Evolutionary conservation across 345 rosid genomes (phyloP), one percentile per base, ranked within the genome.

Genomic region (Cardamine resedifolia): DNA sequence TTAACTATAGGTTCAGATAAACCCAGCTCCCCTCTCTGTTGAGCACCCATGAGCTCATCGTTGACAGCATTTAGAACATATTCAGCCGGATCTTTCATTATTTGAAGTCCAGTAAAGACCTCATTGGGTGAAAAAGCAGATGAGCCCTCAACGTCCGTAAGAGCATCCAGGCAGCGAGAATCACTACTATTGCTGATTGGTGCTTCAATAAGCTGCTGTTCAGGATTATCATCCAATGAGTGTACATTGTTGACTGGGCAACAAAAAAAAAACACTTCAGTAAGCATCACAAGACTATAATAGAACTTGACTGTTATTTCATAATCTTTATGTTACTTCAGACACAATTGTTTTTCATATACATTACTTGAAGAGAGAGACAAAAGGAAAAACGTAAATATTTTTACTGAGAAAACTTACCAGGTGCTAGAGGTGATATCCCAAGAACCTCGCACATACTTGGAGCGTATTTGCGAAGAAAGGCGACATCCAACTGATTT

Each of bases 391-490:
- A n/a, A 27, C 5, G 10, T 38, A 23, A 66, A 20, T 7, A 15
- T 57, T 56, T 41, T 41, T 21, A 68, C 56, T 41, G 18, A 59
- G 76, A 62, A 70, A 68, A 57, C 74, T 21, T 68, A 86, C 90
- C 77, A 19, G 39, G 71, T 69, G 65, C 49, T 44, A 60, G 55
- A 66, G 82, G 64, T 64, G 75, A n/a, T 10, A 81, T 11, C 59
- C 85, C 78, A 52, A 85, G 78, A 50, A 68, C 67, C 39, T 68
- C 59, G 12, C 74, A 66, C 23, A 82, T 60, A 68, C 77, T 73
- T 0, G 78, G 81, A 51, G 76, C 50, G 38, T 76, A 78, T 45
- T 65, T 72, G 66, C 62, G 36, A n/a, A 76, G 82, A 73, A 66
- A 69, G 58, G 74, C 66, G 31, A 26, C 43, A 77, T 82, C 75